Base-by-base conservation (phyloP, 2,329 filamentous ascomycete genomes). In the Fulvia fulva region DNA sequence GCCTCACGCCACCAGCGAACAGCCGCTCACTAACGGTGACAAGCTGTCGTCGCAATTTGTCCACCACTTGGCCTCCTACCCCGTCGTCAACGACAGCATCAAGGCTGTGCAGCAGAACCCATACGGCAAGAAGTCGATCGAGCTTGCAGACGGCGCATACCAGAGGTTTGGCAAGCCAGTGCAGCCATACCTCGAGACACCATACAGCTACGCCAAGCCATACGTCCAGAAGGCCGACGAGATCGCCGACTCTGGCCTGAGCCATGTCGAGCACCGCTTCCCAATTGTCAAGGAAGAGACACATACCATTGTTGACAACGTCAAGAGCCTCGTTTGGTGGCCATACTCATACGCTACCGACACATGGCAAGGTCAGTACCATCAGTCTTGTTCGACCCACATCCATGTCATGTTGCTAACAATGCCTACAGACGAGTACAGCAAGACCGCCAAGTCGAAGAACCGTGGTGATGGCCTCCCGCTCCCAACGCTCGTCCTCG, bases 211-310 rank as follows among this genome's bases (percentile, higher is more conserved):
- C 73, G 83, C 96, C 63, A 86, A 87, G 53, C 92, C 93, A 0
- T 97, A 97, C 76, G 83, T 96, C 65, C 80, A 85, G 73, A 90
- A 87, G 74, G 92, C 87, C 70, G 94, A 97, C 73, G 77, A 83
- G 59, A 77, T 96, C 53, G 89, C 87, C 65, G 71, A 70, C 59
- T 72, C 72, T 11, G 74, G 73, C 41, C 68, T 78, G 41, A 75
- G 78, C 56, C 75, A 79, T 55, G 67, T 77, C 55, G 78, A 80
- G 65, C 53, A 80, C 79, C 64, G 81, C 4, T 86, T 85, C 67
- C 81, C 81, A n/a, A 81, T 86, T 41, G 78, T 81, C 63, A 80
- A 79, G 72, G 76, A 80, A 63, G 75, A 80, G 63, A 80, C 78
- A 0, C 62, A 67, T 57, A 78, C 75, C 63, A 66, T 88, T 30